Evolutionary conservation across 2,329 filamentous ascomycete genomes (phyloP), one percentile per base, ranked within the genome.

Genomic region (Zymoseptoria brevis): DNA sequence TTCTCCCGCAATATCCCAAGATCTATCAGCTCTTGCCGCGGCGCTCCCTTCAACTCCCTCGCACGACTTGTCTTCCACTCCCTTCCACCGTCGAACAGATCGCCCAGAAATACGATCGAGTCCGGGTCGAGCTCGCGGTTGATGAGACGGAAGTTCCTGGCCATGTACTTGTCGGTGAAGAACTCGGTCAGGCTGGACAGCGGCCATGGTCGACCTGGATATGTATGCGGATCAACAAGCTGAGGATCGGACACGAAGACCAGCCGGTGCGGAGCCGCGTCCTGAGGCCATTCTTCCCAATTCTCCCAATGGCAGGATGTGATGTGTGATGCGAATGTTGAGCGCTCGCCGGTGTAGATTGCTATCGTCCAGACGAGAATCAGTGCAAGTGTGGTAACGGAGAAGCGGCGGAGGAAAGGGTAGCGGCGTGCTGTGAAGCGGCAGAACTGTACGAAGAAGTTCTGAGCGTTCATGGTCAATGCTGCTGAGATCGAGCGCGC

Each of bases 211-310:
- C 92, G 86, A 66, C 88, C 90, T 2, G 91, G 90, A 69, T 96
- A 96, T n/a, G 91, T 95, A 74, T 96, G 90, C 57, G 91, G 89
- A 74, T 96, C 92, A 69, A 94, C 90, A 60, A 96, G 82, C 73
- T 96, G 92, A 50, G 92, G 92, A 71, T 96, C 92, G 61, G 92
- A 90, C 65, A 96, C 81, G 71, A 96, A 86, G 67, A 90, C 80
- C 66, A 96, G 81, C 71, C 87, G 89, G 73, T 97, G 92, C 26
- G 94, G 94, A 35, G 82, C 84, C 55, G 92, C 87, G 66, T 81
- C 85, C 68, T 82, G 75, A 56, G 91, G 90, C 94, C 94, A 99
- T 74, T 84, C 81, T 78, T 99, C 94, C 94, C 94, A 99, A 49
- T 82, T 83, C 41, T 83, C 80, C 94, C 94, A 99, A 57, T 83